Percentiles rank a stretch among this genome's conserved stretches.
phyloP scores from a whole-genome alignment of 2,329 filamentous ascomycete genomes.

The Alternaria incomplexa region DNA sequence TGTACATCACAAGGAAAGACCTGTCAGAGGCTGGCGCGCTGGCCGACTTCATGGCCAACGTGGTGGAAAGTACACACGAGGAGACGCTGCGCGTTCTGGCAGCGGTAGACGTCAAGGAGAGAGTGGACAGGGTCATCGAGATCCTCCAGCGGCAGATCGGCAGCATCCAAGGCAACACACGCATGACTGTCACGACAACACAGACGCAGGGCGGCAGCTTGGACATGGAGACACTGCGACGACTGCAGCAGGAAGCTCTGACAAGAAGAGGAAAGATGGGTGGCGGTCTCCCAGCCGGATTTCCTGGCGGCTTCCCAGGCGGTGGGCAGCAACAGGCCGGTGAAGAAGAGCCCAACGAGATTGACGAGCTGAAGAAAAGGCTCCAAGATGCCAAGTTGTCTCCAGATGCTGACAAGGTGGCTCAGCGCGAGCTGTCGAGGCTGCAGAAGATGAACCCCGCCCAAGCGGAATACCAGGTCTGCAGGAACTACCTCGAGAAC shows the following conservation, averaged over 20 bases:
- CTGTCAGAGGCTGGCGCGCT: slow-evolving; percentile 81
- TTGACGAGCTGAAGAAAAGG: slow-evolving; percentile 89
- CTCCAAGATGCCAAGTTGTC: slow-evolving; percentile 81
- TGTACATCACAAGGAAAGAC: slow-evolving; percentile 84
- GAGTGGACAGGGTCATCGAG: slow-evolving; percentile 82
- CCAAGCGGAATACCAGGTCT: slow-evolving; percentile 95
- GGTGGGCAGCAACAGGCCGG: slow-evolving; percentile 53
- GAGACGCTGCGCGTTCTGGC: slow-evolving; percentile 88
- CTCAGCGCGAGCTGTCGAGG: slow-evolving; percentile 84
- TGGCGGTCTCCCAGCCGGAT: slow-evolving; percentile 42
- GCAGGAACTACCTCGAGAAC: slow-evolving; percentile 91
- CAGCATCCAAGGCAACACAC: slow-evolving; percentile 84
- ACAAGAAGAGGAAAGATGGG: slow-evolving; percentile 43
- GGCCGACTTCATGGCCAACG: slow-evolving; percentile 96
- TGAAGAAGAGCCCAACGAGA: slow-evolving; percentile 84
- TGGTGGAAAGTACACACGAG: slow-evolving; percentile 85
- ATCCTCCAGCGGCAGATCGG: slow-evolving; percentile 82
- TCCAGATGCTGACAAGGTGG: slow-evolving; percentile 86
- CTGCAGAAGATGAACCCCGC: slow-evolving; percentile 95
- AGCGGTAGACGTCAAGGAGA: slow-evolving; percentile 77
- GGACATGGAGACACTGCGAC: slow-evolving; percentile 53
- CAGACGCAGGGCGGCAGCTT: slow-evolving; percentile 55
- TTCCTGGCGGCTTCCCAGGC: slow-evolving; percentile 53
- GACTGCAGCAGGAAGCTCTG: slow-evolving; percentile 52
- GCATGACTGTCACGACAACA: slow-evolving; percentile 78